Evolutionary conservation across 805 yeast species (phyloP).

Genomic region (Cyberlindnera nakhonratchasimensis): DNA sequence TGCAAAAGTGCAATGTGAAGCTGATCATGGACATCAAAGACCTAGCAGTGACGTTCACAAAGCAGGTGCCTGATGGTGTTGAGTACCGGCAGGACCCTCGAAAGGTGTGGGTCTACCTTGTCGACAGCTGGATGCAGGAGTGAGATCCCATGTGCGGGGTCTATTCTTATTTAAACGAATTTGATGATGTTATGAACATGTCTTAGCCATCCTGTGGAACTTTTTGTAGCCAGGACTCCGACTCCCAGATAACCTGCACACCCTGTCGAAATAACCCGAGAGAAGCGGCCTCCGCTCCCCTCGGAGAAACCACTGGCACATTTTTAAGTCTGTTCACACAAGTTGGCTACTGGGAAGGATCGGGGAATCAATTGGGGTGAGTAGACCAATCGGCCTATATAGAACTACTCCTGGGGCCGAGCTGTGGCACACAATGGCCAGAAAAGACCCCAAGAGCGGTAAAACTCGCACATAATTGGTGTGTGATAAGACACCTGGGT

Average conservation of each 20-base stretch:
- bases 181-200: too few species aligned
- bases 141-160: too few species aligned
- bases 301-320: slow-evolving; percentile 2
- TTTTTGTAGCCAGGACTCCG: background rate
- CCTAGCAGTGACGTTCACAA: slow-evolving; percentile 11
- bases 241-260: background rate
- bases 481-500: background rate
- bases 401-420: too few species aligned
- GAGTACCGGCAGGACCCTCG: slow-evolving; percentile 10
- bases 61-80: slow-evolving; percentile 13
- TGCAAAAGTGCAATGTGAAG: slow-evolving; percentile 19
- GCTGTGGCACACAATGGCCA: too few species aligned
- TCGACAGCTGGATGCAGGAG: too few species aligned
- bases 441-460: too few species aligned
- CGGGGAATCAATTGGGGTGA: too few species aligned
- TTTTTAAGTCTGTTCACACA: background rate
- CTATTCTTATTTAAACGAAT: too few species aligned
- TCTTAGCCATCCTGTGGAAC: too few species aligned
- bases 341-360: too few species aligned
- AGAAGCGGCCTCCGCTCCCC: background rate
- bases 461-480: background rate
- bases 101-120: slow-evolving; percentile 10
- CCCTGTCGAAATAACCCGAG: background rate
- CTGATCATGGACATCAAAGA: slow-evolving; percentile 13
- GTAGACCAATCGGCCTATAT: too few species aligned